Conservation (phyloP, 2,329 filamentous ascomycete genomes). For the Alternaria dauci region DNA sequence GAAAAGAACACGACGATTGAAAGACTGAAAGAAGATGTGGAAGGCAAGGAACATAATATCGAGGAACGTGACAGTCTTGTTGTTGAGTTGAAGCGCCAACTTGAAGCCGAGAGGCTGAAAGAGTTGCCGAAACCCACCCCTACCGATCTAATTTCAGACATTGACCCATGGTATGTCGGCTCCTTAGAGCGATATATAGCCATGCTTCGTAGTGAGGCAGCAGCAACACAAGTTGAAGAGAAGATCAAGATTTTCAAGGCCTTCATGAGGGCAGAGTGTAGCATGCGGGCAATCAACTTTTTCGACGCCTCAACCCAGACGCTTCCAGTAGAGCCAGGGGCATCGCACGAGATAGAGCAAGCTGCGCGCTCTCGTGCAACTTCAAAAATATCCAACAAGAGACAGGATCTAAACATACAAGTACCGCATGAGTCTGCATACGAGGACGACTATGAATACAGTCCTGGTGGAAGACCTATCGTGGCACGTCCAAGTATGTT, state of each 20-base stretch:
- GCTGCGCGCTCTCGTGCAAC: slow-evolving; percentile 3
- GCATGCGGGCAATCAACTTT: slow-evolving; percentile 55
- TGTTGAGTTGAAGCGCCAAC: slow-evolving; percentile 10
- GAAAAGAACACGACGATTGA: slow-evolving; percentile 44
- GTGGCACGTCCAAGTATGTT: slow-evolving; percentile 37
- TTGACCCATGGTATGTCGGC: slow-evolving; percentile 66
- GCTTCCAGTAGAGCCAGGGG: slow-evolving; percentile 10
- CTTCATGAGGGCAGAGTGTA: slow-evolving; percentile 53
- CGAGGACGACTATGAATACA: slow-evolving; percentile 54
- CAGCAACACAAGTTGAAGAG: slow-evolving; percentile 57
- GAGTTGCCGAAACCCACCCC: slow-evolving; percentile 34
- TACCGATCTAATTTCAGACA: slow-evolving; percentile 57
- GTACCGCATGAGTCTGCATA: slow-evolving; percentile 19
- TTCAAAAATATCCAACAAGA: slow-evolving; percentile 17
- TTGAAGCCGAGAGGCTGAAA: slow-evolving; percentile 38
- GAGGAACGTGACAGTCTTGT: slow-evolving; percentile 10
- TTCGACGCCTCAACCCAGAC: slow-evolving; percentile 39
- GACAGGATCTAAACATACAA: slow-evolving; percentile 30
- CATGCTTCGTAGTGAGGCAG: slow-evolving; percentile 63
- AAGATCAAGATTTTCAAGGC: slow-evolving; percentile 63
- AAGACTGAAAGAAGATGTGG: slow-evolving; percentile 44
- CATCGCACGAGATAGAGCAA: slow-evolving; percentile 8
- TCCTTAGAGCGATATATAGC: slow-evolving; percentile 63
- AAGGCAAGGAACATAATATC: slow-evolving; percentile 35
- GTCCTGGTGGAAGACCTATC: slow-evolving; percentile 63